These are phyloP conservation scores for Pyrenochaeta sp. DNA, from an alignment of 2,329 filamentous ascomycete species.

Conservation along the genomic window DNA sequence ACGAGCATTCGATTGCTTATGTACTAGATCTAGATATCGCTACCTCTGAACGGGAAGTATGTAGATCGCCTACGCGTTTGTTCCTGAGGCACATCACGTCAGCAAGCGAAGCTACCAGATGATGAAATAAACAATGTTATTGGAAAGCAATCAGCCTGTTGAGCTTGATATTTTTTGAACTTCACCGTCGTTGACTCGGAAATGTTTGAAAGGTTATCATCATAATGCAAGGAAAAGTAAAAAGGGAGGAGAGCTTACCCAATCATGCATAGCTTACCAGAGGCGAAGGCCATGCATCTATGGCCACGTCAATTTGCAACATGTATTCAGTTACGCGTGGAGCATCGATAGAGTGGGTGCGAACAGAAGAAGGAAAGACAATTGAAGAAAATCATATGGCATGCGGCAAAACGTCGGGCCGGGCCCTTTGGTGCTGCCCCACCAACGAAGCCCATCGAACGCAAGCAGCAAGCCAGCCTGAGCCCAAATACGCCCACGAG, in stretches of 20 bases:
- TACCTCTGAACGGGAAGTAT: background rate
- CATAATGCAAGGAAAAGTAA: slow-evolving; percentile 24
- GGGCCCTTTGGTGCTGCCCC: slow-evolving; percentile 31
- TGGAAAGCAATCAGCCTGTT: slow-evolving; percentile 59
- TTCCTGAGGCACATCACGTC: slow-evolving; percentile 16
- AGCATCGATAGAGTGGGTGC: slow-evolving; percentile 6
- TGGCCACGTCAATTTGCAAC: slow-evolving; percentile 4
- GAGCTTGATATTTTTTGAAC: slow-evolving; percentile 60
- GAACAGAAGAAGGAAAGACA: slow-evolving; percentile 5
- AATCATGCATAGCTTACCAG: background rate
- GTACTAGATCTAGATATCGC: slow-evolving; percentile 17
- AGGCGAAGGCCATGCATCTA: background rate
- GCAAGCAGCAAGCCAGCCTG: slow-evolving; percentile 31
- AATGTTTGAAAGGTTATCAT: slow-evolving; percentile 47
- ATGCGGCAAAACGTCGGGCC: slow-evolving; percentile 32
- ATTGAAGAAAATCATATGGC: slow-evolving; percentile 21
- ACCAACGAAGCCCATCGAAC: slow-evolving; percentile 33
- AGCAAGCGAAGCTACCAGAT: slow-evolving; percentile 13
- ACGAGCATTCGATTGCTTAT: slow-evolving; percentile 17
- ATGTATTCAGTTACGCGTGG: slow-evolving; percentile 4
- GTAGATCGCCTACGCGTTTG: background rate
- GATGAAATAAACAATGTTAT: slow-evolving; percentile 6
- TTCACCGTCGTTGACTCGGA: slow-evolving; percentile 49
- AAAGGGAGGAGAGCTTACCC: slow-evolving; percentile 28
- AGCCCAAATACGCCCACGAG: slow-evolving; percentile 29